Base-by-base conservation (phyloP, 352 stramenopile species). In the Globisporangium mamillatum region DNA sequence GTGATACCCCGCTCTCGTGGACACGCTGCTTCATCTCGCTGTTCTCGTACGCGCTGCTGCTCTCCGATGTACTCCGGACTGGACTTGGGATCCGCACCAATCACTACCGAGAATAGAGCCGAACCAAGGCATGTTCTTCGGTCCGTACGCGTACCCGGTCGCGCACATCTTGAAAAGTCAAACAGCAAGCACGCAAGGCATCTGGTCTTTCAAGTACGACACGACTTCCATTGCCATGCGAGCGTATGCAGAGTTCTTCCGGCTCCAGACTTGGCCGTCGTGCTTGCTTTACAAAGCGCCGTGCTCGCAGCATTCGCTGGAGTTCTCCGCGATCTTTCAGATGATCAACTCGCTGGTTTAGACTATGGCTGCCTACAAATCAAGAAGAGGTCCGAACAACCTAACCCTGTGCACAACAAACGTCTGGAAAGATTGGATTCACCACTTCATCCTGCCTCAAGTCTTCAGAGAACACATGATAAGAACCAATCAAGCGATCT, bases 181-280 rank as follows among this genome's bases (percentile, higher is more conserved):
- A 34, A 64, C 18, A 12, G 32, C 27, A 34, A 18, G 18, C 4
- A 6, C 2, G 7, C 25, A 38, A 12, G 50, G 24, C 14, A 34
- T 60, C 34, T 78, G 72, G 72, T 22, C 44, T 46, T 75, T 71
- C 59, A 78, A 78, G 32, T 78, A 71, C 59, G 66, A 78, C 48
- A 70, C 69, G 18, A 78, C 69, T 32, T 76, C 66, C 34, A 50
- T 71, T 9, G 46, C 38, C 1, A 63, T 75, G 63, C 70, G 73
- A 12, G 63, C 66, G 12, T 44, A 70, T 9, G 66, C 66, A 1
- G n/a, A 70, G 50, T 27, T 60, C 16, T 57, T 74, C 9, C 16
- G 56, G 18, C 27, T 74, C 18, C 3, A 34, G 5, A 18, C 62
- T 6, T 75, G 69, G 69, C 25, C 66, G 12, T 25, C 69, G n/a